These are phyloP conservation scores for Phytophthora cactorum DNA, from an alignment of 352 stramenopile genomes.

Conservation along the genomic window DNA sequence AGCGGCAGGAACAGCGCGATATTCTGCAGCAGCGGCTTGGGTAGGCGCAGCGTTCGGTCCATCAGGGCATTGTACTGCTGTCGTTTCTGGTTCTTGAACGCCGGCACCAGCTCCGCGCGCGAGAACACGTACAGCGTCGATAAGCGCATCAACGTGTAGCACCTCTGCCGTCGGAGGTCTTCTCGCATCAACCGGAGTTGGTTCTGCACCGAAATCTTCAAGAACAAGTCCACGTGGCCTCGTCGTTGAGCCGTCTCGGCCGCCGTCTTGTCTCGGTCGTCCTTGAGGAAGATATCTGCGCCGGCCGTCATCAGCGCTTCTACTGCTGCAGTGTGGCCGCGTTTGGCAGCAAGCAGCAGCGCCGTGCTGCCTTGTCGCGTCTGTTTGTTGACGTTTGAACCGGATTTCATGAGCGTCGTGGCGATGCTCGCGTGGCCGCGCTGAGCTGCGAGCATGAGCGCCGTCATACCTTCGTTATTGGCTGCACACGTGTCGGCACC, in stretches of 20 bases:
- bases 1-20: slow-evolving; percentile 80
- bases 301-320: slow-evolving; percentile 80
- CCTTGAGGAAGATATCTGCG: slow-evolving; percentile 89
- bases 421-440: slow-evolving; percentile 83
- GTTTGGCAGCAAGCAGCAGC: slow-evolving; percentile 83
- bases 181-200: slow-evolving; percentile 85
- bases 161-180: slow-evolving; percentile 70
- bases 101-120: slow-evolving; percentile 49
- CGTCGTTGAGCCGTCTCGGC: slow-evolving; percentile 82
- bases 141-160: slow-evolving; percentile 72
- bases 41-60: slow-evolving; percentile 72
- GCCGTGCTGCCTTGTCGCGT: slow-evolving; percentile 87
- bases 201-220: slow-evolving; percentile 89
- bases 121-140: slow-evolving; percentile 73
- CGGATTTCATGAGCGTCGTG: slow-evolving; percentile 80
- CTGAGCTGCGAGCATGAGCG: slow-evolving; percentile 86
- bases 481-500: slow-evolving; percentile 72
- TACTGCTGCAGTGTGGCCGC: slow-evolving; percentile 79
- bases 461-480: slow-evolving; percentile 91
- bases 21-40: slow-evolving; percentile 82
- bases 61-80: slow-evolving; percentile 59
- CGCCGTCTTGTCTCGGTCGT: slow-evolving; percentile 88
- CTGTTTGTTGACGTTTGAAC: slow-evolving; percentile 89
- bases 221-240: slow-evolving; percentile 82
- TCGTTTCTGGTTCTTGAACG: slow-evolving; percentile 52